Evolutionary conservation across 495 filamentous ascomycete genomes (phyloP).

Genomic region (Clohesyomyces aquaticus): DNA sequence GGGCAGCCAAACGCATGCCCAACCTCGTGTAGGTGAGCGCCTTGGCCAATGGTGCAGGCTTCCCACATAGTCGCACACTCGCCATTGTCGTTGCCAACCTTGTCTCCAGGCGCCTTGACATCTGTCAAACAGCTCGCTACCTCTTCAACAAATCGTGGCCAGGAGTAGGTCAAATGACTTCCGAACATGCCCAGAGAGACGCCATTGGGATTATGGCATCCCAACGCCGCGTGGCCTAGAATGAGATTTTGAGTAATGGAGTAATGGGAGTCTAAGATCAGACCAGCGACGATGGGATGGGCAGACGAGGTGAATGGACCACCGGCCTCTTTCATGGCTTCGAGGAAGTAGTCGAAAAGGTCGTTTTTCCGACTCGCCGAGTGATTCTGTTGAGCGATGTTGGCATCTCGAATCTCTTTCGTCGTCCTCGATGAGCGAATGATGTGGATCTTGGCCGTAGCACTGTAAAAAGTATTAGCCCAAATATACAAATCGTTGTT

Average conservation of each 20-base stretch:
- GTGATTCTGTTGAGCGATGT: constrained; percentile 48
- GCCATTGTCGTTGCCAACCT: constrained; percentile 49
- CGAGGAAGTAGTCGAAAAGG: constrained; percentile 49
- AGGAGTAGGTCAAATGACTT: constrained; percentile 53
- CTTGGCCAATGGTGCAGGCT: constrained; percentile 51
- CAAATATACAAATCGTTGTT: too few relatives aligned
- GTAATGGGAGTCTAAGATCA: constrained; percentile 53
- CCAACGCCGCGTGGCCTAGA: constrained; percentile 52
- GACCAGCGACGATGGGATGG: constrained; percentile 52
- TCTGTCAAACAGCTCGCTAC: constrained; percentile 49
- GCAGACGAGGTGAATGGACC: constrained; percentile 43
- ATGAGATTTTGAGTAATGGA: constrained; percentile 46
- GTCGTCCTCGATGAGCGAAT: constrained; percentile 52
- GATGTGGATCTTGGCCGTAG: constrained; percentile 55
- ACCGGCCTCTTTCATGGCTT: constrained; percentile 50
- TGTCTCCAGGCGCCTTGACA: constrained; percentile 40
- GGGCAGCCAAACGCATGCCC: constrained; percentile 49
- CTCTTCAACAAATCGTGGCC: constrained; percentile 55
- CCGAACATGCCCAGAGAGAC: constrained; percentile 55
- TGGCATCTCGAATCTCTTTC: constrained; percentile 45
- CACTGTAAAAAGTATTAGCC: constrained; percentile 1
- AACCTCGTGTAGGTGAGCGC: constrained; percentile 51
- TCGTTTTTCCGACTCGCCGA: constrained; percentile 42
- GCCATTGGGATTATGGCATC: constrained; percentile 48
- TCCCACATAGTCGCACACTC: constrained; percentile 49